Evolutionary conservation across 192 early-diverging fungal species (phyloP), one percentile per base, ranked within the genome.

Genomic region (Geosiphon pyriformis): DNA sequence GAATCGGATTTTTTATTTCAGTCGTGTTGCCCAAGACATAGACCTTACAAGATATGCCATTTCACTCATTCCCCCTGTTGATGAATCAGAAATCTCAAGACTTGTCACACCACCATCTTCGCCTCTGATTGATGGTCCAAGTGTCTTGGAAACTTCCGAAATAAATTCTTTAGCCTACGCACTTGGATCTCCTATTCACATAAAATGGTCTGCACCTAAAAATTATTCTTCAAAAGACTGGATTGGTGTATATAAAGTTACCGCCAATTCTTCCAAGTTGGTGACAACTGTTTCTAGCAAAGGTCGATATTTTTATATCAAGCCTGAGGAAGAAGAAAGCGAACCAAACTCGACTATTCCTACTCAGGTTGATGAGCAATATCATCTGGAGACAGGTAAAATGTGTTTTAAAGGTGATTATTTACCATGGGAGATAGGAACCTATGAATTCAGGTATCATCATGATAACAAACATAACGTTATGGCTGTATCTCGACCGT

Each of bases 361-460:
- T 32, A 65, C 69, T 37, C 75, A 72, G 47, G 74, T 76, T 56
- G 71, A 72, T 11, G 65, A 68, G 20, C n/a, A n/a, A n/a, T n/a
- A n/a, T n/a, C n/a, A n/a, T n/a, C 60, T 70, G 61, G 70, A 67
- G 69, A 53, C 11, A 72, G 52, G 72, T 67, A 50, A 54, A 46
- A 3, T 65, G 65, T 50, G 68, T 37, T 96, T 96, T 64, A 64
- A 76, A 46, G 81, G 87, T 37, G 72, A 84, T 7, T 72, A 82
- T 2, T 56, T 96, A 42, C 94, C 94, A 8, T 98, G 94, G 89
- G 79, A 86, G 68, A 72, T 85, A 29, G 96, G 96, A 18, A 85
- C 78, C 0, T 98, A 94, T 70, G 95, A 97, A 76, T 87, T 92
- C 71, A 83, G 96, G 25, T 87, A 93, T 72, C 96, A 98, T 74